These are phyloP conservation scores for Kwoniella heveanensis DNA, from an alignment of 768 basidiomycete genomes.

Conservation along the genomic window DNA sequence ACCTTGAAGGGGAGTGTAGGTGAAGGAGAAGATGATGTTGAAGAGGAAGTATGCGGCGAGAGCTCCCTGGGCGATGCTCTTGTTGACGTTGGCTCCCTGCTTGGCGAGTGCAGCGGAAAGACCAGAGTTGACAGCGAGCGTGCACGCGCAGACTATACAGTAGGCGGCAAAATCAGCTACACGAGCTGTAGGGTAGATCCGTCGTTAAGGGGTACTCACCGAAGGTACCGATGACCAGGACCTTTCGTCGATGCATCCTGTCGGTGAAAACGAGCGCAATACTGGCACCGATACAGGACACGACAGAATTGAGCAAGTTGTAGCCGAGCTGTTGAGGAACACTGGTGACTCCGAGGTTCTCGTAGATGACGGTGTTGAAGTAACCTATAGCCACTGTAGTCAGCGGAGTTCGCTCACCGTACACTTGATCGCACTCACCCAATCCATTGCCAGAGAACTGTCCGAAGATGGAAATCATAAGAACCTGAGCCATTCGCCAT, in stretches of 20 bases:
- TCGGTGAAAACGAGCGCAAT: slow-evolving; percentile 44
- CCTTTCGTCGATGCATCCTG: slow-evolving; percentile 51
- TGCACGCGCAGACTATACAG: slow-evolving; percentile 13
- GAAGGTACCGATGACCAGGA: slow-evolving; percentile 55
- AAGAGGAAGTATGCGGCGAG: slow-evolving; percentile 60
- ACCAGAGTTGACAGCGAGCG: slow-evolving; percentile 31
- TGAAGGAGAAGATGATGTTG: slow-evolving; percentile 62
- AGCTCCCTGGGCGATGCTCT: slow-evolving; percentile 52
- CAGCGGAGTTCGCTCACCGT: not conserved
- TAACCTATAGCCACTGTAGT: slow-evolving; percentile 52
- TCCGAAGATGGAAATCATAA: slow-evolving; percentile 64
- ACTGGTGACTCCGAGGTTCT: slow-evolving; percentile 29
- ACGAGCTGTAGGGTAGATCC: not conserved
- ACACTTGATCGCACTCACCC: slow-evolving; percentile 39
- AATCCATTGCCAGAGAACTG: slow-evolving; percentile 66
- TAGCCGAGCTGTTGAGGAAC: slow-evolving; percentile 53
- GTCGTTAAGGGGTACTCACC: slow-evolving; percentile 32
- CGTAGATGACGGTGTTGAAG: slow-evolving; percentile 51
- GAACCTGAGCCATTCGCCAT: slow-evolving; percentile 59
- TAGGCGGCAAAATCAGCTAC: not conserved
- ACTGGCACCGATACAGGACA: slow-evolving; percentile 53
- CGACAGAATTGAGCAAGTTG: slow-evolving; percentile 55
- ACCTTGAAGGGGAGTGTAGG: slow-evolving; percentile 67
- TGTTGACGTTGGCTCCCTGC: slow-evolving; percentile 27
- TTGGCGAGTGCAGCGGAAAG: slow-evolving; percentile 20